phyloP scores from a whole-genome alignment of 2,329 filamentous ascomycete genomes.

The Cordyceps pruinosa region DNA sequence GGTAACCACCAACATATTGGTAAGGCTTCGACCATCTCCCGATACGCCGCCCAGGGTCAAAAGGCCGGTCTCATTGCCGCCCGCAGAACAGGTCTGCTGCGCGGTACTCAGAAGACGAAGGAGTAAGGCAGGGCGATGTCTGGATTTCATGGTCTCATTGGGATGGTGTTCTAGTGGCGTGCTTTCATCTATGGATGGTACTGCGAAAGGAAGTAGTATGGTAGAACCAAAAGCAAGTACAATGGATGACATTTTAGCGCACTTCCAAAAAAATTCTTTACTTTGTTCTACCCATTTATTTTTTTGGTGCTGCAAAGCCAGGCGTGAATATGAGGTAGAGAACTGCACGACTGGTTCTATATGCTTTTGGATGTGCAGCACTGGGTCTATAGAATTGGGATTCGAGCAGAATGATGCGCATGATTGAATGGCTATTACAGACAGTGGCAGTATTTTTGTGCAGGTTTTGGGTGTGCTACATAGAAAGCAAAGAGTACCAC shows the following conservation, averaged over 20 bases:
- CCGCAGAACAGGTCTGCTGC: conserved; percentile 98
- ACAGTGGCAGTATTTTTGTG: neutral
- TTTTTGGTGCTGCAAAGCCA: neutral
- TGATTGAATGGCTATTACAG: neutral
- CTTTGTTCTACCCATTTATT: conserved; percentile 2
- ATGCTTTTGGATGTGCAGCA: neutral
- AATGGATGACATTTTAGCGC: conserved; percentile 38
- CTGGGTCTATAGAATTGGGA: neutral
- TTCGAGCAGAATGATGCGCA: neutral
- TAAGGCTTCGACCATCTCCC: conserved; percentile 99
- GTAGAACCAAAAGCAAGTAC: conserved; percentile 43
- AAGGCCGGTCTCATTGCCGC: conserved; percentile 99
- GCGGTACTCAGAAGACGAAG: conserved; percentile 99
- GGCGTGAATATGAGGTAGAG: neutral
- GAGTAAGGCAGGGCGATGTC: conserved; percentile 54
- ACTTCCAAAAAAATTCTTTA: conserved; percentile 19
- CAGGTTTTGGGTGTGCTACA: too few relatives aligned
- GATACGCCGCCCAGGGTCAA: conserved; percentile 96
- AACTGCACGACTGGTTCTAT: neutral
- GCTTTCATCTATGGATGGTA: conserved; percentile 54
- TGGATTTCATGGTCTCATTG: conserved; percentile 49
- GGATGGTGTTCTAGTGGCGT: conserved; percentile 58
- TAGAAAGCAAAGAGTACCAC: too few relatives aligned
- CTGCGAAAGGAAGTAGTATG: conserved; percentile 40
- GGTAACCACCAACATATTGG: conserved; percentile 99